phyloP scores from a whole-genome alignment of 2,329 filamentous ascomycete species.

The Thermothelomyces thermophilus region DNA sequence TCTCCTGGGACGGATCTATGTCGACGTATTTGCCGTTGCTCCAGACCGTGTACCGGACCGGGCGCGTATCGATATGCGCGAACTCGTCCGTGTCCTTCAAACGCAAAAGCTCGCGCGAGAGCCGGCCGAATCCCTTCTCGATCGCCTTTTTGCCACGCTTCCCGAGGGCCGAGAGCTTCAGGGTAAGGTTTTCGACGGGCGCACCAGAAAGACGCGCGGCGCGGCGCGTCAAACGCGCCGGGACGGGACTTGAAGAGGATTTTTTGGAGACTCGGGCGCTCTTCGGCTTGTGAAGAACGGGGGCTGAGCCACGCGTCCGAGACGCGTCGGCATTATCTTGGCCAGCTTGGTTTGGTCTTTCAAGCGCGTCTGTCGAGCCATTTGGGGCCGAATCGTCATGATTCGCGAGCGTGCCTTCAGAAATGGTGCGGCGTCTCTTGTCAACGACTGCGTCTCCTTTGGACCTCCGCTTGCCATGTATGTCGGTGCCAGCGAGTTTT shows the following conservation, averaged over 20 bases:
- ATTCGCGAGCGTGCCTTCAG: slow-evolving; percentile 33
- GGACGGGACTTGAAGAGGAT: slow-evolving; percentile 24
- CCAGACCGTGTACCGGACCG: slow-evolving; percentile 55
- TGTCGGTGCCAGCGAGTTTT: slow-evolving; percentile 54
- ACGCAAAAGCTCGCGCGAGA: slow-evolving; percentile 52
- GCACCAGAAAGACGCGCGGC: slow-evolving; percentile 40
- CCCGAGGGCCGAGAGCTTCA: slow-evolving; percentile 47
- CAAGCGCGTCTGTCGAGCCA: slow-evolving; percentile 22
- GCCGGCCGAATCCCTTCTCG: slow-evolving; percentile 41
- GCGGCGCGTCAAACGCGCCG: slow-evolving; percentile 33
- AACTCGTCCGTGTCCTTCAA: slow-evolving; percentile 59
- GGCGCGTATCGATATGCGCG: slow-evolving; percentile 50
- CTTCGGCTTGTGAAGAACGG: slow-evolving; percentile 31
- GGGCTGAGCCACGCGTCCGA: slow-evolving; percentile 38
- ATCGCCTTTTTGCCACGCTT: slow-evolving; percentile 54
- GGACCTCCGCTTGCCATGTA: slow-evolving; percentile 50
- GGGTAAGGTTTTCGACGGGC: slow-evolving; percentile 38
- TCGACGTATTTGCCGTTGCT: slow-evolving; percentile 57
- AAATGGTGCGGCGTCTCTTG: slow-evolving; percentile 36
- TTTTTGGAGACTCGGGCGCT: slow-evolving; percentile 31
- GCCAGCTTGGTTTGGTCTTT: slow-evolving; percentile 26
- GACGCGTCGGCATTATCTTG: slow-evolving; percentile 41
- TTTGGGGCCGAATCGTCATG: not conserved
- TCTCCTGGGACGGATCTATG: slow-evolving; percentile 33
- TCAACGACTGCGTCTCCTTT: slow-evolving; percentile 44